phyloP scores from a whole-genome alignment of 1,139 yeast genomes.

The Geotrichum histeridarum region DNA sequence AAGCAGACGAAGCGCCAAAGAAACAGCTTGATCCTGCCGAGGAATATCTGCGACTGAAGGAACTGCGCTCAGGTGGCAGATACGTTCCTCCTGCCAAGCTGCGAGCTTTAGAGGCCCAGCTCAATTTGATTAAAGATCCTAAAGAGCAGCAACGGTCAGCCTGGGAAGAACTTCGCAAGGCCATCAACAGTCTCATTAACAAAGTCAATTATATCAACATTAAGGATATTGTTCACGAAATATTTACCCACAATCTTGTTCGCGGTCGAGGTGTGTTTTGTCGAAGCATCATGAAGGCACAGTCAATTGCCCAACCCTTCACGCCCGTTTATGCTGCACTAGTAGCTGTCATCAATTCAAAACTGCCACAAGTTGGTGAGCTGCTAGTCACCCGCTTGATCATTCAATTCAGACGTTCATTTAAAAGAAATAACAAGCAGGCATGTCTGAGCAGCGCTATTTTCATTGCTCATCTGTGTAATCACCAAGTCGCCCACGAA shows the following conservation, averaged over 20 bases:
- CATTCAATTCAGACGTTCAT: conserved; percentile 55
- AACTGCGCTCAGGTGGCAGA: conserved; percentile 44
- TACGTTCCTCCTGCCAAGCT: conserved; percentile 53
- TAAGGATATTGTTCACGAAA: conserved; percentile 43
- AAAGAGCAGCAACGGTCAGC: conserved; percentile 46
- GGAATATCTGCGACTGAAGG: conserved; percentile 40
- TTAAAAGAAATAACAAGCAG: conserved; percentile 45
- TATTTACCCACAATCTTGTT: conserved; percentile 52
- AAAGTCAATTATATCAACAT: conserved; percentile 47
- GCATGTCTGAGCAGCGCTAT: conserved; percentile 43
- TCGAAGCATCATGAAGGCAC: conserved; percentile 54
- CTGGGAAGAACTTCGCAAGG: conserved; percentile 52
- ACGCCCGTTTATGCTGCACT: conserved; percentile 56
- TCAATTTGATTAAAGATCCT: conserved; percentile 29
- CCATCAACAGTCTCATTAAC: conserved; percentile 48
- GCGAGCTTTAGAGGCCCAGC: conserved; percentile 42
- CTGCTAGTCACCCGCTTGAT: conserved; percentile 52
- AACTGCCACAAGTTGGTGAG: conserved; percentile 66
- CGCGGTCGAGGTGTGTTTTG: conserved; percentile 60
- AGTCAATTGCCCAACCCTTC: conserved; percentile 40
- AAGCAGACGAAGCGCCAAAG: conserved; percentile 9
- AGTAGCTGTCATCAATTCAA: conserved; percentile 57
- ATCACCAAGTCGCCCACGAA: conserved; percentile 62
- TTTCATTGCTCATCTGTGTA: conserved; percentile 60
- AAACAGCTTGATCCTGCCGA: conserved; percentile 32